Evolutionary conservation across 768 basidiomycete species (phyloP).

Genomic region (Kwoniella sp.): DNA sequence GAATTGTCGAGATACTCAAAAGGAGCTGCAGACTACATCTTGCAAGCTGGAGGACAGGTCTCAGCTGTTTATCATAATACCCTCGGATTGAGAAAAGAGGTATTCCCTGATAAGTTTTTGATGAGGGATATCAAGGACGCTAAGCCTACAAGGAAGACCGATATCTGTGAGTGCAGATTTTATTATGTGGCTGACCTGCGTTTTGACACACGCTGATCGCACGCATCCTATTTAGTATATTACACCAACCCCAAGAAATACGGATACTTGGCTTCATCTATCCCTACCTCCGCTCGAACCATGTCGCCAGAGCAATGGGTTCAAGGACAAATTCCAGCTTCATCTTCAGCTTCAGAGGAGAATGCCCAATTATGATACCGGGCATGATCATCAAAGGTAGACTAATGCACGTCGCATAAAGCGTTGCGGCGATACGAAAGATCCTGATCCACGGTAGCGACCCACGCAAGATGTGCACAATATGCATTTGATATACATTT

Average conservation of each 20-base stretch:
- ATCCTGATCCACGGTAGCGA: too few species aligned
- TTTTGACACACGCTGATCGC: background rate
- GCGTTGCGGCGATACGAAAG: too few species aligned
- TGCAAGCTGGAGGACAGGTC: constrained; percentile 76
- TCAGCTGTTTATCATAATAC: constrained; percentile 90
- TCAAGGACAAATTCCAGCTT: background rate
- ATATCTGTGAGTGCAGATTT: constrained; percentile 67
- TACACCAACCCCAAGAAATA: constrained; percentile 53
- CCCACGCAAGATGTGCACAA: too few species aligned
- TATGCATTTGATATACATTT: too few species aligned
- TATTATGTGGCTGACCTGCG: too few species aligned
- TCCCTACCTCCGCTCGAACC: constrained; percentile 10
- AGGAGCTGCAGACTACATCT: constrained; percentile 80
- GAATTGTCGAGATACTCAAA: constrained; percentile 81
- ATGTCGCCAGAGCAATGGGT: constrained; percentile 22
- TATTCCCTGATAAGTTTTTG: constrained; percentile 58
- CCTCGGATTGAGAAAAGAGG: constrained; percentile 68
- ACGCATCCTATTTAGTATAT: constrained; percentile 32
- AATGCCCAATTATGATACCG: too few species aligned
- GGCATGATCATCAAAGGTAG: too few species aligned
- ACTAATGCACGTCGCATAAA: too few species aligned
- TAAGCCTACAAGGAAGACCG: constrained; percentile 78
- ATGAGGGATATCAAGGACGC: constrained; percentile 71
- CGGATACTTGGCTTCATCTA: constrained; percentile 45
- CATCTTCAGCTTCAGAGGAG: background rate